Percentiles rank a stretch among this genome's conserved stretches.
These are phyloP conservation scores for Gregarina niphandrodes DNA, from an alignment of 169 alveolate genomes.

Conservation along the genomic window DNA sequence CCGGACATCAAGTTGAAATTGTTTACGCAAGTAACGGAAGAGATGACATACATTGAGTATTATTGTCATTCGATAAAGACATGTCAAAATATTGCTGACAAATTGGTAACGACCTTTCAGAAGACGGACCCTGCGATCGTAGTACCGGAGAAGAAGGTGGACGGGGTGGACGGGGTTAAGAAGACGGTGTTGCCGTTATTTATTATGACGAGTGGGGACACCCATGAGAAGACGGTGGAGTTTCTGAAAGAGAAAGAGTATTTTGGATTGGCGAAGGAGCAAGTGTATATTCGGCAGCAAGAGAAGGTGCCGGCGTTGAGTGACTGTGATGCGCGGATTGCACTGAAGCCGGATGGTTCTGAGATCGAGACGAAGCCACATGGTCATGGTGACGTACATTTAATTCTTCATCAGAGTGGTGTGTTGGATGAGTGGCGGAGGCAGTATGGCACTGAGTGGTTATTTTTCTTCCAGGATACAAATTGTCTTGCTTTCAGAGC, in stretches of 20 bases:
- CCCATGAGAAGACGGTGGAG: slow-evolving; percentile 47
- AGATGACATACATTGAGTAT: slow-evolving; percentile 37
- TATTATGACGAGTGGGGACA: slow-evolving; percentile 76
- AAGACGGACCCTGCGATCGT: slow-evolving; percentile 5
- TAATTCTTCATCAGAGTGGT: slow-evolving; percentile 45
- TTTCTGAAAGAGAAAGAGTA: slow-evolving; percentile 35
- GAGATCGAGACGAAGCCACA: slow-evolving; percentile 64
- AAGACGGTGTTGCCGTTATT: slow-evolving; percentile 47
- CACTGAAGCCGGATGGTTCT: slow-evolving; percentile 21
- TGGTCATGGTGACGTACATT: slow-evolving; percentile 83
- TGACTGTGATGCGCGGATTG: slow-evolving; percentile 52
- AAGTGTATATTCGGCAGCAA: slow-evolving; percentile 52
- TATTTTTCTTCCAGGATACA: slow-evolving; percentile 54
- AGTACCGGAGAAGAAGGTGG: not conserved
- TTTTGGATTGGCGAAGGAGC: slow-evolving; percentile 47
- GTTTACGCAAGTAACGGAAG: slow-evolving; percentile 27
- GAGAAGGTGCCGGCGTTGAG: slow-evolving; percentile 73
- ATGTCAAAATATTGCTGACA: not conserved
- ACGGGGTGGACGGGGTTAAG: not conserved
- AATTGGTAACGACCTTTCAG: slow-evolving; percentile 5
- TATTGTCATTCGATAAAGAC: slow-evolving; percentile 45
- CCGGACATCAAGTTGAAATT: slow-evolving; percentile 61
- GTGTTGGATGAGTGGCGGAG: slow-evolving; percentile 17
- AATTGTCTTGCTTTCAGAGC: slow-evolving; percentile 54
- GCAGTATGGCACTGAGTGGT: slow-evolving; percentile 9